phyloP scores from a whole-genome alignment of 352 stramenopile genomes.

The Peronospora farinosa region DNA sequence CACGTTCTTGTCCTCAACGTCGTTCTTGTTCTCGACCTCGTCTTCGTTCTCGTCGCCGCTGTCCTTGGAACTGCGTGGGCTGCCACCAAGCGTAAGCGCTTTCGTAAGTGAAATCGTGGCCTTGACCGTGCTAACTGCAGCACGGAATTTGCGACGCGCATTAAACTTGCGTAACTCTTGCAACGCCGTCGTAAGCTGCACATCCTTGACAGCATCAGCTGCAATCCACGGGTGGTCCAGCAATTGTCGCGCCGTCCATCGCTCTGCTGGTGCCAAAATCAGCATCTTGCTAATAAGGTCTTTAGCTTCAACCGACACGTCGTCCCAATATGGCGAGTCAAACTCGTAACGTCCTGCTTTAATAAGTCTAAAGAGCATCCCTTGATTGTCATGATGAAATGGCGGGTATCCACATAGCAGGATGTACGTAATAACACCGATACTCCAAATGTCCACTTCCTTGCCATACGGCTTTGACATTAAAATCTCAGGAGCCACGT shows the following conservation, averaged over 20 bases:
- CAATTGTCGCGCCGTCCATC: conserved; percentile 67
- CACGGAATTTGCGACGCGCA: conserved; percentile 91
- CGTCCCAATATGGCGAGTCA: conserved; percentile 77
- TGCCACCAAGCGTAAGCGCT: conserved; percentile 38
- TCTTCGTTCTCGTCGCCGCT: conserved; percentile 24
- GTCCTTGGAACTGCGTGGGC: conserved; percentile 26
- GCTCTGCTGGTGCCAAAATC: conserved; percentile 72
- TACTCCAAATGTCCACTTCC: conserved; percentile 84
- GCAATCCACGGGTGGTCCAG: conserved; percentile 88
- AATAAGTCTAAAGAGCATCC: conserved; percentile 74
- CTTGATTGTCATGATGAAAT: conserved; percentile 90
- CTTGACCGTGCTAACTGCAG: conserved; percentile 87
- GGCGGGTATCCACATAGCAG: conserved; percentile 77
- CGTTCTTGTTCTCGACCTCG: neutral
- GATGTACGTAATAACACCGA: conserved; percentile 88
- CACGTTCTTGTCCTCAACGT: no score
- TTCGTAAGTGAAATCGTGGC: conserved; percentile 75
- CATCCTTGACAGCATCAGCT: conserved; percentile 48
- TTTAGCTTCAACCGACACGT: conserved; percentile 67
- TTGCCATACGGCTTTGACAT: conserved; percentile 66
- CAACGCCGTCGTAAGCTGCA: conserved; percentile 83
- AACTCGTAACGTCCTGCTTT: conserved; percentile 66
- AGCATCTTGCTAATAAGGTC: conserved; percentile 89
- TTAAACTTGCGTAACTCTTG: conserved; percentile 90
- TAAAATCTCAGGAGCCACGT: conserved; percentile 79